Evolutionary conservation across 306 rosid species (phyloP).

Genomic region (Ziziphus jujuba): DNA sequence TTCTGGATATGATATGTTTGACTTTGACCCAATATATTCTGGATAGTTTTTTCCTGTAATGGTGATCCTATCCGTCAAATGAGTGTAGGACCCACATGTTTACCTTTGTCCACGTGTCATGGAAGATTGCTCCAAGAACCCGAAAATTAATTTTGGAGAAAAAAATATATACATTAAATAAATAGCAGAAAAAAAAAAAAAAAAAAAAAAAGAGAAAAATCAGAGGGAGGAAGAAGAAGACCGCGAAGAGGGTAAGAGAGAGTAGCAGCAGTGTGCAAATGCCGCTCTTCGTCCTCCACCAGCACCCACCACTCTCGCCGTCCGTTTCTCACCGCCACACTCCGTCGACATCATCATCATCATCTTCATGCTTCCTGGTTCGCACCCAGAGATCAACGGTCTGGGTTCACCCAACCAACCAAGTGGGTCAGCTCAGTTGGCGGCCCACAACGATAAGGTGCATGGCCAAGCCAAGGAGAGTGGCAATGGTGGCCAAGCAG

Average conservation of each 20-base stretch:
- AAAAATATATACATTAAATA: too few relatives aligned
- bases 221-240: constrained; percentile 6
- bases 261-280: constrained; percentile 36
- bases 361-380: constrained; percentile 19
- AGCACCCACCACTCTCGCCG: constrained; percentile 30
- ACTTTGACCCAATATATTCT: too few relatives aligned
- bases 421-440: constrained; percentile 11
- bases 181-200: not conserved
- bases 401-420: constrained; percentile 26
- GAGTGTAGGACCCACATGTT: too few relatives aligned
- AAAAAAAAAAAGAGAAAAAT: not conserved
- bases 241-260: not conserved
- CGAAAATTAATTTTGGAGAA: too few relatives aligned
- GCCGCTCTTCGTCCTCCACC: constrained; percentile 42
- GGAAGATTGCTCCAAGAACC: too few relatives aligned
- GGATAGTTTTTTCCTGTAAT: too few relatives aligned
- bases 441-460: constrained; percentile 42
- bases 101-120: too few relatives aligned
- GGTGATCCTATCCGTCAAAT: too few relatives aligned
- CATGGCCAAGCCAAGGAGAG: constrained; percentile 89
- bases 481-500: constrained; percentile 95
- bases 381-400: constrained; percentile 27
- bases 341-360: not conserved
- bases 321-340: not conserved
- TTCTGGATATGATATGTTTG: too few relatives aligned